Conservation (phyloP, 1,139 yeast genomes). For the Hyphopichia wangnamkhiaoensis region DNA sequence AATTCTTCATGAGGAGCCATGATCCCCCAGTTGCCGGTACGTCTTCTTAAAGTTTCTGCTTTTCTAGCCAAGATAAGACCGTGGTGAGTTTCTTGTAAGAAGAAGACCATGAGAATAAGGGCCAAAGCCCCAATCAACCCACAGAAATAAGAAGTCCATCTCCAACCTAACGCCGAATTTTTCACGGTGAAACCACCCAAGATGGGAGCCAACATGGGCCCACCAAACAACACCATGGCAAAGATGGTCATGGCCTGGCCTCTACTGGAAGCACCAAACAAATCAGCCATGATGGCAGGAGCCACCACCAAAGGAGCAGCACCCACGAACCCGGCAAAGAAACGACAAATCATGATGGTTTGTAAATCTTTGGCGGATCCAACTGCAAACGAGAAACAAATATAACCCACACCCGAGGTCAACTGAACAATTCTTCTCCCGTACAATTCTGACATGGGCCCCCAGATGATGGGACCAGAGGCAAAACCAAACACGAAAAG, state of each 20-base stretch:
- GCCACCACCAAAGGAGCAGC: conserved; percentile 82
- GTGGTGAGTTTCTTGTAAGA: conserved; percentile 46
- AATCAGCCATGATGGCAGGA: conserved; percentile 81
- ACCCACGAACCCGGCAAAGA: conserved; percentile 74
- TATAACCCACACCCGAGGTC: conserved; percentile 54
- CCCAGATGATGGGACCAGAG: conserved; percentile 78
- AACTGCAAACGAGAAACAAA: conserved; percentile 65
- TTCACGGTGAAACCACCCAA: conserved; percentile 32
- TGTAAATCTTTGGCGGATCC: conserved; percentile 76
- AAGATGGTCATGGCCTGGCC: conserved; percentile 72
- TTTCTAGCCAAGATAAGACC: conserved; percentile 49
- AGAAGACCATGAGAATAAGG: conserved; percentile 23
- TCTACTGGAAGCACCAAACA: conserved; percentile 59
- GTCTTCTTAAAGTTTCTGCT: conserved; percentile 55
- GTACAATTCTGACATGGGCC: conserved; percentile 73
- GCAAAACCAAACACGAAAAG: conserved; percentile 81
- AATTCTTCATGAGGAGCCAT: conserved; percentile 77
- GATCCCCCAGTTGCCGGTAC: conserved; percentile 66
- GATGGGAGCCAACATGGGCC: conserved; percentile 77
- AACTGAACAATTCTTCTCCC: conserved; percentile 67
- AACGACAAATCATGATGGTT: conserved; percentile 70
- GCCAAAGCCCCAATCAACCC: conserved; percentile 44
- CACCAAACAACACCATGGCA: conserved; percentile 66
- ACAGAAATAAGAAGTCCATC: conserved; percentile 53
- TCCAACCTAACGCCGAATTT: conserved; percentile 41